Conservation (phyloP, 129 eudicot genomes). For the Lactuca saligna region DNA sequence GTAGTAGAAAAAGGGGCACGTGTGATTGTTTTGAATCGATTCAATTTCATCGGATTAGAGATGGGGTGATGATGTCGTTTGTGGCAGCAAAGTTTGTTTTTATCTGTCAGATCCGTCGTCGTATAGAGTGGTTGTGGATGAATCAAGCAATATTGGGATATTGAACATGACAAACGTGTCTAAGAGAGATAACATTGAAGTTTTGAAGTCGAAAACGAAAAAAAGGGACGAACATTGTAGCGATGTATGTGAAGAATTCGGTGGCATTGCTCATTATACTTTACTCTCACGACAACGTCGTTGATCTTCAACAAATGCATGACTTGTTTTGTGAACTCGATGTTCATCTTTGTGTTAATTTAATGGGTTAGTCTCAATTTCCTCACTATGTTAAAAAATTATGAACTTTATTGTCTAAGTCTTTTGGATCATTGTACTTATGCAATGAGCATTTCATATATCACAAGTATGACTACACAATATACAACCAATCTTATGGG, state of each 20-base stretch:
- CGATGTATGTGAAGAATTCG: constrained; percentile 69
- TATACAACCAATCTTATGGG: constrained; percentile 87
- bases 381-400: constrained; percentile 1
- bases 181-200: constrained; percentile 77
- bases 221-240: constrained; percentile 70
- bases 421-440: too few relatives aligned
- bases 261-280: constrained; percentile 67
- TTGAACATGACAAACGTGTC: constrained; percentile 68
- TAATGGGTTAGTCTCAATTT: constrained; percentile 4
- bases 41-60: background rate
- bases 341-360: constrained; percentile 72
- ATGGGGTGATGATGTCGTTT: constrained; percentile 89
- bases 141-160: constrained; percentile 39
- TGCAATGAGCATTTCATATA: too few relatives aligned
- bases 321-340: constrained; percentile 83
- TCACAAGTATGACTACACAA: constrained; percentile 85
- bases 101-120: constrained; percentile 94
- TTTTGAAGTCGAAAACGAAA: constrained; percentile 71
- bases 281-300: constrained; percentile 95
- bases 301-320: constrained; percentile 94
- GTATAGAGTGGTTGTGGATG: constrained; percentile 59
- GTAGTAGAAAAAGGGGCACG: background rate
- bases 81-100: constrained; percentile 92
- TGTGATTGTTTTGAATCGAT: background rate
- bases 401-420: background rate